Base-by-base conservation (phyloP, 2,329 filamentous ascomycete species). In the Hypoxylon sp. region DNA sequence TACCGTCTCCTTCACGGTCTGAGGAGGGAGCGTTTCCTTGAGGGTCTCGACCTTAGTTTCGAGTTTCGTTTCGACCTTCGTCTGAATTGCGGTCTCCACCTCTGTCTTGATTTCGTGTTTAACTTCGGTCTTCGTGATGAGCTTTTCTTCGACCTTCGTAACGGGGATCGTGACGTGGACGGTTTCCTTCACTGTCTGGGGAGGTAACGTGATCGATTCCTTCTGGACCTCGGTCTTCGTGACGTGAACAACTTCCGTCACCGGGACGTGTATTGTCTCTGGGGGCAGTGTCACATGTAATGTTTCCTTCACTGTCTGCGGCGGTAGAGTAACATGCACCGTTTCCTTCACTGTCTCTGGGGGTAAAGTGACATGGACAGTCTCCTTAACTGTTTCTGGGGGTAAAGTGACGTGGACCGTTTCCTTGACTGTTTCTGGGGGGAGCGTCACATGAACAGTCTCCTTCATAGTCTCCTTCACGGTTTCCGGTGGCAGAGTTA, bases 61-160 rank as follows among this genome's bases (percentile, higher is more conserved):
- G 2, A 59, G 14, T 56, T 64, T 59, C 17, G 55, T 60, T 34
- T 59, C 55, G 38, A 65, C 50, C 49, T 66, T 58, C 23, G 59
- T 63, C 10, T 59, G 45, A 23, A 34, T 48, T 23, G 52, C 59
- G 7, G 63, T 66, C 28, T 66, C 51, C 1, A 59, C 23, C 25
- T 60, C 56, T 0, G 55, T 60, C 50, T 65, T 65, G 19, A 49
- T 56, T 21, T 60, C 65, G 17, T 51, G 50, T 28, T 67, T 60
- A 10, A 45, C 30, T 48, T 60, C 56, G 19, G 67, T 69, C 30
- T 69, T 57, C 19, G 67, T 69, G 28, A 69, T 28, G 13, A 69
- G 51, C 19, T 69, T 69, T 51, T 69, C 67, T 49, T 68, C 61
- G 25, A 70, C 61, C 34, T 65, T 60, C 17, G 68, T 70, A 13